Evolutionary conservation across 2,329 filamentous ascomycete genomes (phyloP).

Genomic region (Tolypocladium amazonense): DNA sequence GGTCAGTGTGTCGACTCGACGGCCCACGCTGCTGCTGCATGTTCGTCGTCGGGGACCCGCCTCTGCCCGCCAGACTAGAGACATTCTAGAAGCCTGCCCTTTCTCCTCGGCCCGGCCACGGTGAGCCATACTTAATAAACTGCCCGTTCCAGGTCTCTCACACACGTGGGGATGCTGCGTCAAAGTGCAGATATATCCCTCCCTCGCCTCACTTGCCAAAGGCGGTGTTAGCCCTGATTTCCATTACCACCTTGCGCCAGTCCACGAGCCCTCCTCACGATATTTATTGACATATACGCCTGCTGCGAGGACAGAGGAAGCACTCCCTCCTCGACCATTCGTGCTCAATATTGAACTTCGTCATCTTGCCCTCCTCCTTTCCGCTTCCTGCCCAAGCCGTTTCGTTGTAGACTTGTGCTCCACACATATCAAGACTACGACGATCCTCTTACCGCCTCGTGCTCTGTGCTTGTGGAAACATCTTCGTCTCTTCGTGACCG

Average conservation of each 20-base stretch:
- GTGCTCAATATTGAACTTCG: background rate
- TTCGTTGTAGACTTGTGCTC: background rate
- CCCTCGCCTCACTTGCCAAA: background rate
- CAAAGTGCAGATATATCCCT: background rate
- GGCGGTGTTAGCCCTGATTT: background rate
- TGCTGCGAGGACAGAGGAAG: background rate
- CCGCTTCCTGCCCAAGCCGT: background rate
- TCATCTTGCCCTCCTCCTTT: background rate
- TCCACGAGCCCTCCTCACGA: background rate
- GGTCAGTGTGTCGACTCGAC: background rate
- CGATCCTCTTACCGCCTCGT: background rate
- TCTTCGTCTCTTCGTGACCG: background rate
- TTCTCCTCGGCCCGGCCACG: background rate
- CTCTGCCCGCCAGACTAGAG: background rate
- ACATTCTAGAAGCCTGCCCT: conserved; percentile 1
- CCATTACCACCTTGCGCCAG: background rate
- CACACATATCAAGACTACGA: background rate
- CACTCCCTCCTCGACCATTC: background rate
- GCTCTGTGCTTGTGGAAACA: background rate
- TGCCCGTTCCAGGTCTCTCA: background rate
- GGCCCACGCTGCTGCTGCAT: background rate
- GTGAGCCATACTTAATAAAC: background rate
- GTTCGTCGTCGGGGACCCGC: background rate
- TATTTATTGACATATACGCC: background rate
- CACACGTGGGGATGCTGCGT: background rate